Evolutionary conservation across 2,329 filamentous ascomycete species (phyloP).

Genomic region (Metarhizium robertsii): DNA sequence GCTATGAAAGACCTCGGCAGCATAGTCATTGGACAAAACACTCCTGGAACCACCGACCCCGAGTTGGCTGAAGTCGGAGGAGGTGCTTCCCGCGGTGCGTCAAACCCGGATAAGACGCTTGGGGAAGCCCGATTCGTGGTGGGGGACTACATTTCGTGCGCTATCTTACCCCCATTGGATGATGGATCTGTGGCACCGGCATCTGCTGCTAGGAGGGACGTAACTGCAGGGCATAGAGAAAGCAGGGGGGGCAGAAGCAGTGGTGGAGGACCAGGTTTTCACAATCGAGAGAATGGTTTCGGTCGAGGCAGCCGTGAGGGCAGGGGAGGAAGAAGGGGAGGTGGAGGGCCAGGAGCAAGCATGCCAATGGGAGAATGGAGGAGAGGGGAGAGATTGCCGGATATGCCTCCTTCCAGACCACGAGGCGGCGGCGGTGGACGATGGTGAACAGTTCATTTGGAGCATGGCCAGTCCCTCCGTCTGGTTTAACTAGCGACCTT

Average conservation of each 20-base stretch:
- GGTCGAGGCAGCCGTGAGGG: conserved; percentile 26
- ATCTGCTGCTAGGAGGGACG: conserved; percentile 25
- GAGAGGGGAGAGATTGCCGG: conserved; percentile 53
- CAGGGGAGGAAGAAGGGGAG: conserved; percentile 29
- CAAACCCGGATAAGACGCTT: conserved; percentile 64
- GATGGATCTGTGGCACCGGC: conserved; percentile 66
- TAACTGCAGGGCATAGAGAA: conserved; percentile 5
- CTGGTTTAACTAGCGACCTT: background rate
- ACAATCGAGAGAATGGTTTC: conserved; percentile 17
- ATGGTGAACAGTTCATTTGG: conserved; percentile 12
- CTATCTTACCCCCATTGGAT: conserved; percentile 64
- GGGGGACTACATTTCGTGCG: conserved; percentile 80
- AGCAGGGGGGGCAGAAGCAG: conserved; percentile 15
- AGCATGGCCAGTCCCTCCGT: background rate
- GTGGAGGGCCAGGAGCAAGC: conserved; percentile 24
- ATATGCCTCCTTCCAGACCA: conserved; percentile 28
- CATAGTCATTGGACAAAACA: conserved; percentile 61
- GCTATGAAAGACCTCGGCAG: conserved; percentile 74
- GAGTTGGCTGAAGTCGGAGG: conserved; percentile 26
- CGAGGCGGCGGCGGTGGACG: conserved; percentile 16
- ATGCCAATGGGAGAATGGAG: conserved; percentile 54
- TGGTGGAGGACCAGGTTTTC: conserved; percentile 11
- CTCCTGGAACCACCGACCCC: conserved; percentile 32
- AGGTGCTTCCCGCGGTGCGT: conserved; percentile 29
- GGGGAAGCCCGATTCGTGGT: conserved; percentile 73